Evolutionary conservation across 2,329 filamentous ascomycete genomes (phyloP).

Genomic region (Aspergillus quadrilineatus): DNA sequence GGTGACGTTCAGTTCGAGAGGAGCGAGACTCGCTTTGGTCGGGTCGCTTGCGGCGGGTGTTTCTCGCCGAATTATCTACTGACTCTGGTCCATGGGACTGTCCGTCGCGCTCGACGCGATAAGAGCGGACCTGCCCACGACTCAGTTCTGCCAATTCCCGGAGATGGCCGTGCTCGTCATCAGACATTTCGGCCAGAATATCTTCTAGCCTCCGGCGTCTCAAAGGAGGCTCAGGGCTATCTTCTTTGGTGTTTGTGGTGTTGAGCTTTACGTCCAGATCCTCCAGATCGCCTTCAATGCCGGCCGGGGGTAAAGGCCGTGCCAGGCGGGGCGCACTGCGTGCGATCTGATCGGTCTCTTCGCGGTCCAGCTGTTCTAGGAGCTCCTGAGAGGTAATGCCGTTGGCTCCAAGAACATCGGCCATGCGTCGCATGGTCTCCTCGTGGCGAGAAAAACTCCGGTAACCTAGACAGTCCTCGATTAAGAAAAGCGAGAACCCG

Average conservation of each 20-base stretch:
- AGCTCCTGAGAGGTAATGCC: slow-evolving; percentile 61
- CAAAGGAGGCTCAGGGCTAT: slow-evolving; percentile 9
- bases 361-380: slow-evolving; percentile 48
- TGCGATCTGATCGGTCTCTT: slow-evolving; percentile 42
- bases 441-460: slow-evolving; percentile 68
- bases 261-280: slow-evolving; percentile 31
- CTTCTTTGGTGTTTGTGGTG: slow-evolving; percentile 9
- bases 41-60: slow-evolving; percentile 28
- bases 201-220: slow-evolving; percentile 16
- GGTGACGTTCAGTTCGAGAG: slow-evolving; percentile 23
- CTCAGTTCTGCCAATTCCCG: slow-evolving; percentile 20
- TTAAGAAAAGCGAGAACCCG: slow-evolving; percentile 79
- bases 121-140: slow-evolving; percentile 17
- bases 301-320: slow-evolving; percentile 25
- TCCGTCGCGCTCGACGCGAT: slow-evolving; percentile 10
- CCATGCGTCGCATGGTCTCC: slow-evolving; percentile 68
- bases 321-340: slow-evolving; percentile 16
- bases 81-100: slow-evolving; percentile 2
- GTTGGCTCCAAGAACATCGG: slow-evolving; percentile 71
- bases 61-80: slow-evolving; percentile 24
- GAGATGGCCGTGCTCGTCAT: slow-evolving; percentile 21
- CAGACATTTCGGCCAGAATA: slow-evolving; percentile 14
- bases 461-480: slow-evolving; percentile 87
- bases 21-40: slow-evolving; percentile 17
- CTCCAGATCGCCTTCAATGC: slow-evolving; percentile 38